phyloP scores from a whole-genome alignment of 352 stramenopile genomes.

The Globisporangium lucens region DNA sequence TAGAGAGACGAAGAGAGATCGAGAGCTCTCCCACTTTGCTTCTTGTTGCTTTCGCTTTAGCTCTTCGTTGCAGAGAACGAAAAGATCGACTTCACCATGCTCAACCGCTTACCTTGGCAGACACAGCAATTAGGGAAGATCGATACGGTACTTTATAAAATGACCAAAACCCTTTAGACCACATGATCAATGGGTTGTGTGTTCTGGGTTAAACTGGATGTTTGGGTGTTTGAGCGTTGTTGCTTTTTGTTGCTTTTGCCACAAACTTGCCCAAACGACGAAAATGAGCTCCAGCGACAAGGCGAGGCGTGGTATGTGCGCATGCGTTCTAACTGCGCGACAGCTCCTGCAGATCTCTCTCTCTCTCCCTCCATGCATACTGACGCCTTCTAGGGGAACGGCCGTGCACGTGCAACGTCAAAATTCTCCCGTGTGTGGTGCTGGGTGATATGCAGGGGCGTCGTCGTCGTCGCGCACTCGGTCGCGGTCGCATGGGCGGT shows the following conservation, averaged over 20 bases:
- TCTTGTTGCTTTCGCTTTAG: slow-evolving; percentile 8
- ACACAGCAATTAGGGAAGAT: neutral
- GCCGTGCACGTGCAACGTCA: neutral
- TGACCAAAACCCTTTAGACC: neutral
- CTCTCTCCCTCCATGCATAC: neutral
- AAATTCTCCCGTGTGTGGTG: slow-evolving; percentile 20
- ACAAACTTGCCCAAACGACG: neutral
- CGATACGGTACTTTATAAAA: neutral
- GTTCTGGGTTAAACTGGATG: neutral
- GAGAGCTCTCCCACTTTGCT: neutral
- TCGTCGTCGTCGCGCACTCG: slow-evolving; percentile 24
- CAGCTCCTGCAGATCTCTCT: neutral
- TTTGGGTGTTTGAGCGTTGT: neutral
- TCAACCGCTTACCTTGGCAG: neutral
- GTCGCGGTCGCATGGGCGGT: slow-evolving; percentile 23
- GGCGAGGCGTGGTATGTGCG: slow-evolving; percentile 11
- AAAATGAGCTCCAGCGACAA: slow-evolving; percentile 5
- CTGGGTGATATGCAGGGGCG: slow-evolving; percentile 21
- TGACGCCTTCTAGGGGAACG: slow-evolving; percentile 16
- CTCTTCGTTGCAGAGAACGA: slow-evolving; percentile 10
- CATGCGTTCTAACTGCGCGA: neutral
- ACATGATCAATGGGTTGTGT: no score
- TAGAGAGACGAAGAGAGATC: slow-evolving; percentile 1
- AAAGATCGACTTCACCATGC: slow-evolving; percentile 18
- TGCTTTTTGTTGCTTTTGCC: neutral